Evolutionary conservation across 2,329 filamentous ascomycete species (phyloP).

Genomic region (Rhinocladiella similis): DNA sequence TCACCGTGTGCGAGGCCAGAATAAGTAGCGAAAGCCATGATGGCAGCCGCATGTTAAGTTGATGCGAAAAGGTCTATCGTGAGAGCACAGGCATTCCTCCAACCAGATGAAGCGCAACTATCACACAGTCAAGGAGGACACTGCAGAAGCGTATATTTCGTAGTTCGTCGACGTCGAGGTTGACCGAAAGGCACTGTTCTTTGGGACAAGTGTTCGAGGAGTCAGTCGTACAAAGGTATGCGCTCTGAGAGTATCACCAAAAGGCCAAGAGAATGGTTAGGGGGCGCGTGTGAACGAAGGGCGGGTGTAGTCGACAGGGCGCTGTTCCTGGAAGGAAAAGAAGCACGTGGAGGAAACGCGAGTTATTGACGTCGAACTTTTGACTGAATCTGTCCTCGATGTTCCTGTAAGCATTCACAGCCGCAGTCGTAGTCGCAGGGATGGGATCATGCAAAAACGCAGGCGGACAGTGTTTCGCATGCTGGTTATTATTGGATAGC

Average conservation of each 20-base stretch:
- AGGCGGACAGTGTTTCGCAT: not conserved
- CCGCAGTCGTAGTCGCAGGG: not conserved
- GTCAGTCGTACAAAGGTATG: not conserved
- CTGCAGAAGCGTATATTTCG: too few relatives aligned
- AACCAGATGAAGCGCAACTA: too few relatives aligned
- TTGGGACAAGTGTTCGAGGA: too few relatives aligned
- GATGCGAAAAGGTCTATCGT: conserved; percentile 1
- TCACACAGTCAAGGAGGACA: too few relatives aligned
- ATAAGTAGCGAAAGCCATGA: conserved; percentile 52
- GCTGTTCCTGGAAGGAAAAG: too few relatives aligned
- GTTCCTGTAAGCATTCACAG: not conserved
- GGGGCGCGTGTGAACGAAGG: not conserved
- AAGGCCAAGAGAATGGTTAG: not conserved
- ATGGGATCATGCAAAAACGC: not conserved
- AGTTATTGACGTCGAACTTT: not conserved
- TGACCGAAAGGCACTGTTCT: too few relatives aligned
- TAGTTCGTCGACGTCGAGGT: too few relatives aligned
- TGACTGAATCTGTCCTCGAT: not conserved
- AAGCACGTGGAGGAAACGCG: not conserved
- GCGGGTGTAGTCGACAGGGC: too few relatives aligned
- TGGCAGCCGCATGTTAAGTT: conserved; percentile 20
- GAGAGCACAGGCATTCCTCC: conserved; percentile 13
- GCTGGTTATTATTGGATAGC: not conserved
- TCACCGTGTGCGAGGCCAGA: conserved; percentile 39
- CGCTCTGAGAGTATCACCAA: not conserved